Percentiles rank a stretch among this genome's conserved stretches.
Conservation (phyloP, 192 early-diverging fungal species). For the Paraglomus occultum region DNA sequence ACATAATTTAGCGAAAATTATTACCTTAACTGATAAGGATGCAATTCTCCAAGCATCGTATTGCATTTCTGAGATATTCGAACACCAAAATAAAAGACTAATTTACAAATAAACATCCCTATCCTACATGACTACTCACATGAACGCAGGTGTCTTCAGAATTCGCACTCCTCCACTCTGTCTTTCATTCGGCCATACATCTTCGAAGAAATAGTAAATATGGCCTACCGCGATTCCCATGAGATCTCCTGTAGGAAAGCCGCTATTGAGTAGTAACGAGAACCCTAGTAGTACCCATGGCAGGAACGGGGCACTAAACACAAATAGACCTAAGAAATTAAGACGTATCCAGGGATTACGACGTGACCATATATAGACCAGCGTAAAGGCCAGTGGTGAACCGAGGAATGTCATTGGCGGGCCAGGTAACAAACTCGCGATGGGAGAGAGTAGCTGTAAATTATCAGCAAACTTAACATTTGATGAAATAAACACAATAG, state of each 20-base stretch:
- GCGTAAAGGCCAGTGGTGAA: constrained; percentile 73
- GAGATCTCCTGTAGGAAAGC: constrained; percentile 77
- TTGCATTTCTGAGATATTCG: too few relatives aligned
- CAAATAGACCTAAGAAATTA: constrained; percentile 90
- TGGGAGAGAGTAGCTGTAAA: constrained; percentile 24
- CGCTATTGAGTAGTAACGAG: constrained; percentile 71
- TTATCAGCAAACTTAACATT: not conserved
- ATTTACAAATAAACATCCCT: too few relatives aligned
- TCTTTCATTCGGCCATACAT: constrained; percentile 81
- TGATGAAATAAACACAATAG: not conserved
- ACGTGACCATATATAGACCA: constrained; percentile 98
- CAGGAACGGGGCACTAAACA: constrained; percentile 86
- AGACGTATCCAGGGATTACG: constrained; percentile 88
- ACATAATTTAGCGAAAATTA: too few relatives aligned
- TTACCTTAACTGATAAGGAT: too few relatives aligned
- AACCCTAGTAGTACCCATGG: constrained; percentile 92
- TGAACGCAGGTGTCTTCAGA: constrained; percentile 52
- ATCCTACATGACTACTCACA: constrained; percentile 39
- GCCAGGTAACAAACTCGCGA: constrained; percentile 41
- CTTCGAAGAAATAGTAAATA: constrained; percentile 92
- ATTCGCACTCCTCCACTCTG: constrained; percentile 57
- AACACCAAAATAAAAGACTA: too few relatives aligned
- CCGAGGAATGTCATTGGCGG: constrained; percentile 79
- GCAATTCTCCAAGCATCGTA: too few relatives aligned
- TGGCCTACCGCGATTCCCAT: constrained; percentile 88